phyloP scores from a whole-genome alignment of 2,329 filamentous ascomycete species.

The Colletotrichum lini region DNA sequence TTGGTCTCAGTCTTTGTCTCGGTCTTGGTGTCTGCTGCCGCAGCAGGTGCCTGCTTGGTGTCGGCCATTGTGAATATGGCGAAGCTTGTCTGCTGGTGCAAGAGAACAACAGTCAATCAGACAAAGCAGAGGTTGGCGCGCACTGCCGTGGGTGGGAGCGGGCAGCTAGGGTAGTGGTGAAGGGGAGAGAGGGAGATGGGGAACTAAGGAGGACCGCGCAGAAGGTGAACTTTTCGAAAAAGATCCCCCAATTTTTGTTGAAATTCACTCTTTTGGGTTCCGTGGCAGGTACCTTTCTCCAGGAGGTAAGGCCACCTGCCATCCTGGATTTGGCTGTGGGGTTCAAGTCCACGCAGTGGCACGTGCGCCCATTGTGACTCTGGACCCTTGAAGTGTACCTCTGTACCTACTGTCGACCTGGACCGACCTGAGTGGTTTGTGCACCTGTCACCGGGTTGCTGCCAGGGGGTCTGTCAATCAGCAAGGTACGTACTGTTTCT shows the following conservation, averaged over 20 bases:
- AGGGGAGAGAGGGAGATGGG: constrained; percentile 40
- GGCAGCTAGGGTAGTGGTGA: constrained; percentile 18
- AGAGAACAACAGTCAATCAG: constrained; percentile 29
- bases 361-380: constrained; percentile 31
- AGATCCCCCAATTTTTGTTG: constrained; percentile 42
- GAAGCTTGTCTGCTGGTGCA: constrained; percentile 16
- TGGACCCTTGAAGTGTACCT: constrained; percentile 33
- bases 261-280: constrained; percentile 43
- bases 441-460: no score
- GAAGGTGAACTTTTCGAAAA: constrained; percentile 38
- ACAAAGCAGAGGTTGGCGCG: constrained; percentile 24
- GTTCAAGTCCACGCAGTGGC: constrained; percentile 25
- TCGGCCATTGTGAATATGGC: constrained; percentile 61
- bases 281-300: constrained; percentile 37
- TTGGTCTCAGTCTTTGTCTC: constrained; percentile 58
- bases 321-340: constrained; percentile 35
- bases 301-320: constrained; percentile 37
- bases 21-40: constrained; percentile 59
- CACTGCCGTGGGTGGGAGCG: constrained; percentile 20
- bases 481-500: not conserved
- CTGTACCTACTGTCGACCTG: not conserved
- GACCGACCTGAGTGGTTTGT: no score
- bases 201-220: constrained; percentile 36
- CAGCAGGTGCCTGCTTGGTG: constrained; percentile 61
- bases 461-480: not conserved